Base-by-base conservation (phyloP, 176 grass and related monocot species). In the Cenchrus purpureus region DNA sequence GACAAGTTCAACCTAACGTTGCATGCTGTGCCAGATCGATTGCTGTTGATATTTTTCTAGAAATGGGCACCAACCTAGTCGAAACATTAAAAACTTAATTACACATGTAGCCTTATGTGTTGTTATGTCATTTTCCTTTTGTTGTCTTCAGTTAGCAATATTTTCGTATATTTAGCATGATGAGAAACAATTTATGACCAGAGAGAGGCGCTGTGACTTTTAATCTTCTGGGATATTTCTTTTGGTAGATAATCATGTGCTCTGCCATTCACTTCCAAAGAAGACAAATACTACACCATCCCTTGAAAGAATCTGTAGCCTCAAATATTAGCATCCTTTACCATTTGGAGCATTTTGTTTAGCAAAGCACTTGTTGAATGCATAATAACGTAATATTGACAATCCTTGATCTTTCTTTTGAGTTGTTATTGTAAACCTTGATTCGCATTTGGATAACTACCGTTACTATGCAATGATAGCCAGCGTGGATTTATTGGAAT, bases 401-500 rank as follows among this genome's bases (percentile, higher is more conserved):
- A n/a, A 46, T n/a, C 10, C 42, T 46, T n/a, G 4, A 22, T 46
- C 40, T 46, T 17, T 16, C 22, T 64, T 60, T 48, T 40, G 20
- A 82, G 28, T n/a, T 60, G 52, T n/a, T 49, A 4, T 68, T 68
- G 37, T 31, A 44, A 19, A 20, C 40, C 4, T 76, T 76, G 32
- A 13, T 56, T 19, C 17, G 37, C 16, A 20, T 76, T 76, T 57
- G 4, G 15, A 76, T 40, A 12, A 56, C 9, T 56, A 40, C 49
- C 15, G 57, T 56, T 76, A 22, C 29, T 10, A 76, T n/a, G 53
- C 74, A 76, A 76, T 20, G 73, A 76, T 37, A 34, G 16, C 52
- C 56, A 46, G 4, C 8, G 34, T 75, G 8, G 15, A 17, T 75
- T 53, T 32, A 40, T 74, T 14, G 3, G 25, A 55, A 74, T 54